A percentile compares a stretch with the other conserved stretches of the same genome.
These are phyloP conservation scores for Uromyces viciae-fabae DNA, from an alignment of 1,284 basidiomycete species.

Conservation along the genomic window DNA sequence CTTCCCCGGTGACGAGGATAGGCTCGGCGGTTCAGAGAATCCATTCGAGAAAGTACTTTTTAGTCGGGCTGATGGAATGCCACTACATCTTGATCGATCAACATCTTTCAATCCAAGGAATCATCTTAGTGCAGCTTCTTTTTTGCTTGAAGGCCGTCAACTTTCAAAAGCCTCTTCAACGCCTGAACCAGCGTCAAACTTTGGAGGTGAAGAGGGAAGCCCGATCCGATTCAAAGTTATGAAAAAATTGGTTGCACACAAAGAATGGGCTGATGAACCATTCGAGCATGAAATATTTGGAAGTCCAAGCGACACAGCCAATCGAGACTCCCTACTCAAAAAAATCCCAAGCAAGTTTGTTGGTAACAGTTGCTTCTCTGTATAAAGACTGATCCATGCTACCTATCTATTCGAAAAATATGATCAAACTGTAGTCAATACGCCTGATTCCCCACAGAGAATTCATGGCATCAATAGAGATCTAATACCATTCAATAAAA, in stretches of 20 bases:
- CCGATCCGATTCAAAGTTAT: neutral
- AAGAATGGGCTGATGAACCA: conserved; percentile 1
- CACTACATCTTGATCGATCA: neutral
- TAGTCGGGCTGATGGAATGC: conserved; percentile 4
- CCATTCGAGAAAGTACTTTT: conserved; percentile 32
- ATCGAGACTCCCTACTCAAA: conserved; percentile 13
- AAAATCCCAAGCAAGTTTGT: conserved; percentile 11
- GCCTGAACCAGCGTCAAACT: neutral
- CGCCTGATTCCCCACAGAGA: neutral
- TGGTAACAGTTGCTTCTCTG: neutral
- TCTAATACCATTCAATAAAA: conserved; percentile 5
- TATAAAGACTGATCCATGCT: neutral
- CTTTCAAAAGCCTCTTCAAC: neutral
- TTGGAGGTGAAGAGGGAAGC: neutral
- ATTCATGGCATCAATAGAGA: conserved; percentile 3
- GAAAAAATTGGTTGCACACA: neutral
- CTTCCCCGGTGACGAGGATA: neutral
- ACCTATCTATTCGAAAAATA: neutral
- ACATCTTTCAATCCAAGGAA: conserved; percentile 25
- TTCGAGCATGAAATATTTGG: conserved; percentile 37
- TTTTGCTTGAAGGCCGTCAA: neutral
- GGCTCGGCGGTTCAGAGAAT: neutral
- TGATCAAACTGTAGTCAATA: neutral
- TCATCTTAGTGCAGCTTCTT: neutral
- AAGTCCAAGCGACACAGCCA: conserved; percentile 9